phyloP scores from a whole-genome alignment of 139 green algal genomes.

The Desmodesmus armatus region DNA sequence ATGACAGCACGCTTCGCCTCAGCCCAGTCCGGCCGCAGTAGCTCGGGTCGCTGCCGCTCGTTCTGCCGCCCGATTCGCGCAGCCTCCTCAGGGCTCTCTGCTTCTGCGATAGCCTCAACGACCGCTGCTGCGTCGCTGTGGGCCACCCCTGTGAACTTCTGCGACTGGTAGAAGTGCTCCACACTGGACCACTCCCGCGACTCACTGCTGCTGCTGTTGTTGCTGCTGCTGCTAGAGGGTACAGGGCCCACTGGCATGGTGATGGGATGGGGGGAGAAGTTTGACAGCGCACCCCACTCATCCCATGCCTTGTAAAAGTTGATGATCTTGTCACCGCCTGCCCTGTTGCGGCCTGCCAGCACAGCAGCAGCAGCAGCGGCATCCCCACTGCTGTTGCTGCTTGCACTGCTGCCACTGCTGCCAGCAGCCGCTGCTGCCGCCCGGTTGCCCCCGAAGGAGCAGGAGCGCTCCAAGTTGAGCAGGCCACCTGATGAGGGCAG shows the following conservation, averaged over 20 bases:
- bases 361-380: slow-evolving; percentile 29
- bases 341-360: slow-evolving; percentile 19
- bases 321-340: slow-evolving; percentile 39
- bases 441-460: slow-evolving; percentile 23
- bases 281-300: slow-evolving; percentile 88
- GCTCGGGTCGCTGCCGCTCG: slow-evolving; percentile 75
- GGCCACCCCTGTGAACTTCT: slow-evolving; percentile 84
- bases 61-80: slow-evolving; percentile 76
- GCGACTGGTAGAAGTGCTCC: slow-evolving; percentile 94
- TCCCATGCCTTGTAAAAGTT: slow-evolving; percentile 99
- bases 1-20: slow-evolving; percentile 87
- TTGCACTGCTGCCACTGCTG: slow-evolving; percentile 24
- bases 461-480: slow-evolving; percentile 46
- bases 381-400: slow-evolving; percentile 20
- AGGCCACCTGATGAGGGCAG: slow-evolving; percentile 81
- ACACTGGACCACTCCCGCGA: slow-evolving; percentile 72
- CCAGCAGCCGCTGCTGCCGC: slow-evolving; percentile 14
- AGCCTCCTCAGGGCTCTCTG: slow-evolving; percentile 89
- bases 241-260: slow-evolving; percentile 58
- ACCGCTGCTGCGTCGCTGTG: slow-evolving; percentile 57
- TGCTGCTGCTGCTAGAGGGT: slow-evolving; percentile 23
- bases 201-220: slow-evolving; percentile 11
- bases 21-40: slow-evolving; percentile 89
- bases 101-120: slow-evolving; percentile 76
- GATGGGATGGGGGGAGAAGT: slow-evolving; percentile 96